phyloP scores from a whole-genome alignment of 163 green algal species.

The Volvox carteri region DNA sequence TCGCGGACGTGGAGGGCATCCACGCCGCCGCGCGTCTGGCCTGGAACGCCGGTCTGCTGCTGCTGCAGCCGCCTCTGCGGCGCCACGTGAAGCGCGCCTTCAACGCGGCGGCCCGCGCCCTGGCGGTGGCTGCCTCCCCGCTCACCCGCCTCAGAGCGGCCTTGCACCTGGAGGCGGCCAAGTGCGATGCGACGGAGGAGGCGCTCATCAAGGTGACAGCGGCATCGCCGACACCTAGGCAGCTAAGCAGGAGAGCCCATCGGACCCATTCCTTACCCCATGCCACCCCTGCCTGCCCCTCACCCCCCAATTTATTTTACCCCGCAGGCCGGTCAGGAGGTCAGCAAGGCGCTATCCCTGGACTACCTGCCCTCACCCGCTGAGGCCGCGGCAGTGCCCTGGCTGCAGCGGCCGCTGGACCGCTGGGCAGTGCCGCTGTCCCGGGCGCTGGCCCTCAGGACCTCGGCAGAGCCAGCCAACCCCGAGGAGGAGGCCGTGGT shows the following conservation, averaged over 20 bases:
- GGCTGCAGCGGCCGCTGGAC: constrained; percentile 61
- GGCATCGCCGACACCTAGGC: no score
- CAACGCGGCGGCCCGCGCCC: constrained; percentile 65
- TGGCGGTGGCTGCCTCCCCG: constrained; percentile 67
- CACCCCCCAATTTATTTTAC: neutral
- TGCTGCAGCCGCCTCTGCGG: constrained; percentile 70
- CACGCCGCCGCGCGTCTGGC: constrained; percentile 70
- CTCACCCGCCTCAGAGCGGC: constrained; percentile 65
- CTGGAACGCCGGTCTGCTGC: constrained; percentile 71
- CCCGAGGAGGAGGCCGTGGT: constrained; percentile 68
- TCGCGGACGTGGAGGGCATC: constrained; percentile 70
- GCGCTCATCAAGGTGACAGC: constrained; percentile 67
- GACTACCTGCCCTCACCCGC: constrained; percentile 68
- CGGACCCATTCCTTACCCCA: neutral
- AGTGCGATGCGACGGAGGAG: constrained; percentile 71
- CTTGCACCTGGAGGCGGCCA: constrained; percentile 79
- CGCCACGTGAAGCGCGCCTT: constrained; percentile 69
- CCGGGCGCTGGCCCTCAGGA: constrained; percentile 58
- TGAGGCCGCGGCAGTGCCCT: constrained; percentile 53
- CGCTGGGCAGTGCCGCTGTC: constrained; percentile 63
- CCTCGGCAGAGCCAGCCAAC: constrained; percentile 53
- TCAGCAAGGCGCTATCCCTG: constrained; percentile 64
- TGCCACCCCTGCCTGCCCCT: neutral
- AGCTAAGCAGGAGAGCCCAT: no score
- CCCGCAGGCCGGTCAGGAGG: constrained; percentile 70